phyloP scores from a whole-genome alignment of 2,329 filamentous ascomycete genomes.

The Teratosphaeriaceae sp. region DNA sequence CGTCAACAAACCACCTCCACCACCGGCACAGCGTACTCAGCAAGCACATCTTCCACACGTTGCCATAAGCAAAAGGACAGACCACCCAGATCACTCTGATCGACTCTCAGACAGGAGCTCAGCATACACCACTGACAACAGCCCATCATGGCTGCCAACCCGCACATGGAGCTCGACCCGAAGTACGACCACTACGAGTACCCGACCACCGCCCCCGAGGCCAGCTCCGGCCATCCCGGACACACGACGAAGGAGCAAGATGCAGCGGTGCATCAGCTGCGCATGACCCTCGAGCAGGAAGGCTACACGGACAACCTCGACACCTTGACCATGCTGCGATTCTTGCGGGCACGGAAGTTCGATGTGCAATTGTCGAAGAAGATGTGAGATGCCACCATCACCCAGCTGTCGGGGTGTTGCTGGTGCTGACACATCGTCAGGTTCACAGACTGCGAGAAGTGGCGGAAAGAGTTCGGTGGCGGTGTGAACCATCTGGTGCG shows the following conservation, averaged over 20 bases:
- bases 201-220: conserved; percentile 67
- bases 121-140: too few species aligned
- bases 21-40: too few species aligned
- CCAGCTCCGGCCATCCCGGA: conserved; percentile 74
- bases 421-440: conserved; percentile 43
- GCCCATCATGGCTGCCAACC: conserved; percentile 25
- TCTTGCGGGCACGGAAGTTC: conserved; percentile 86
- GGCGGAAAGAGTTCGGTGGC: conserved; percentile 73
- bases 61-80: background rate
- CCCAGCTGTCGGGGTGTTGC: background rate
- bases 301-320: conserved; percentile 82
- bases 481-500: conserved; percentile 71
- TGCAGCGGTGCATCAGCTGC: conserved; percentile 80
- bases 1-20: too few species aligned
- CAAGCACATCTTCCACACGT: too few species aligned
- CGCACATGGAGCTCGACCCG: conserved; percentile 56
- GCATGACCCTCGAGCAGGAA: conserved; percentile 73
- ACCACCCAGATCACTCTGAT: too few species aligned
- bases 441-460: conserved; percentile 86
- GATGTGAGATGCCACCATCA: conserved; percentile 58
- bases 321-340: conserved; percentile 76
- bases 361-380: conserved; percentile 75
- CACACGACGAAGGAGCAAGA: conserved; percentile 81
- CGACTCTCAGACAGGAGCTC: too few species aligned
- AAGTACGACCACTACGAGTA: conserved; percentile 98